Base-by-base conservation (phyloP, 495 filamentous ascomycete genomes). In the Hypoxylon rickii region DNA sequence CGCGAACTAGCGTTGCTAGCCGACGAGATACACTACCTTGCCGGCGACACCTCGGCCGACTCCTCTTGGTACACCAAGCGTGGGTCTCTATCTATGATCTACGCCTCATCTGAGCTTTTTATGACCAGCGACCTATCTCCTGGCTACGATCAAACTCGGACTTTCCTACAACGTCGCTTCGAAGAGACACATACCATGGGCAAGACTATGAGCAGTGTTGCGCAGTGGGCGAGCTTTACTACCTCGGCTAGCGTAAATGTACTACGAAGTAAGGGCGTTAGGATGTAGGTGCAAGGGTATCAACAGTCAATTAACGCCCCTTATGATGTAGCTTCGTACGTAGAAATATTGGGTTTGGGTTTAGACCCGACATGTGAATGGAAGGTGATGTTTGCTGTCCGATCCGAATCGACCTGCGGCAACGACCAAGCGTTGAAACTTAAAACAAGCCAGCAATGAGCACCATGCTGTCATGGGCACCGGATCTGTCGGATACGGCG, bases 61-160 rank as follows among this genome's bases (percentile, higher is more conserved):
- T 79, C 83, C 0, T 81, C 80, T 8, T 97, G 94, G 94, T 98
- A 97, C 68, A 89, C 91, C 47, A 94, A 94, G 69, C 85, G 94
- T 4, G 83, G 86, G 4, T 83, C 83, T 1, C 76, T 97, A 3
- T 82, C 87, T 2, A 78, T 84, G 8, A 83, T 96, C 59, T 98
- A 97, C 67, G 88, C 90, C 18, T 87, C 85, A 32, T 83, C 87
- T 20, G 94, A 98, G 70, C 74, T 96, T 2, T 92, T 92, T 71
- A 96, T 97, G 92, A 97, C 91, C 12, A 87, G 87, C 37, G 95
- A 97, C 68, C 72, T 68, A 47, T 88, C 83, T 0, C 68, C 76
- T 0, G 83, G 81, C 11, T 89, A 86, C 58, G 61, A 53, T 1
- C 89, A 90, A 44, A 97, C 94, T 17, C 86, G 86, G 59, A 73